phyloP scores from a whole-genome alignment of 2,329 filamentous ascomycete species.

The Huntiella bhutanensis region DNA sequence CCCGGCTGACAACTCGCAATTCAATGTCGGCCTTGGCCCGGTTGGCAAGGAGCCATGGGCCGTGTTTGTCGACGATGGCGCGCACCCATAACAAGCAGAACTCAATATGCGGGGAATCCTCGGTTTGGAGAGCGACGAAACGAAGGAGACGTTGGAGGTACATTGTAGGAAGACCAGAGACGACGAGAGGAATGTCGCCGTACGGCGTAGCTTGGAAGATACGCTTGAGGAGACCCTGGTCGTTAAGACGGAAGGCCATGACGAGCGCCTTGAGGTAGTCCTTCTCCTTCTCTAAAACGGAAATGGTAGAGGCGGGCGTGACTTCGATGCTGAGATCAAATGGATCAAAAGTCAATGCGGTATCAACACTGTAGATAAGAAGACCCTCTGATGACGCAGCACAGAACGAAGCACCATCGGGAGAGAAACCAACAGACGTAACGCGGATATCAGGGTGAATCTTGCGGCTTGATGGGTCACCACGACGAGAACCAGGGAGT shows the following conservation, averaged over 20 bases:
- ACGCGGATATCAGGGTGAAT: conserved; percentile 70
- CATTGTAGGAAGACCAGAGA: conserved; percentile 60
- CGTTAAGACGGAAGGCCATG: conserved; percentile 94
- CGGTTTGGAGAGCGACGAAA: conserved; percentile 73
- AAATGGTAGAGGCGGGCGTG: conserved; percentile 68
- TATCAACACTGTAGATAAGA: conserved; percentile 82
- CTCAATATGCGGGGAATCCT: conserved; percentile 82
- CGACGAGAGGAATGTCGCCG: conserved; percentile 55
- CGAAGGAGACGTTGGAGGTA: conserved; percentile 74
- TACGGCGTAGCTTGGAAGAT: conserved; percentile 74
- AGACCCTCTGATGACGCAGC: conserved; percentile 88
- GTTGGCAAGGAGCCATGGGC: conserved; percentile 67
- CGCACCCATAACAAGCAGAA: conserved; percentile 91
- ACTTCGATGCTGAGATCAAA: conserved; percentile 92
- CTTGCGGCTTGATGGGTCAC: conserved; percentile 61
- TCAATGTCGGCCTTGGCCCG: conserved; percentile 66
- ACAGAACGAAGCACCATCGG: conserved; percentile 77
- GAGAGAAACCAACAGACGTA: conserved; percentile 67
- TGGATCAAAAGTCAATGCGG: conserved; percentile 70
- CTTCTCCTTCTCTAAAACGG: conserved; percentile 43
- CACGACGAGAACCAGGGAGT: conserved; percentile 68
- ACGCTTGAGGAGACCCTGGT: conserved; percentile 58
- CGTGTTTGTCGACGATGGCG: conserved; percentile 62
- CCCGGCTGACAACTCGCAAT: conserved; percentile 62
- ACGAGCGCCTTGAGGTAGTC: conserved; percentile 84